Evolutionary conservation across 2,329 filamentous ascomycete species (phyloP), one percentile per base, ranked within the genome.

Genomic region (Gliomastix tumulicola): DNA sequence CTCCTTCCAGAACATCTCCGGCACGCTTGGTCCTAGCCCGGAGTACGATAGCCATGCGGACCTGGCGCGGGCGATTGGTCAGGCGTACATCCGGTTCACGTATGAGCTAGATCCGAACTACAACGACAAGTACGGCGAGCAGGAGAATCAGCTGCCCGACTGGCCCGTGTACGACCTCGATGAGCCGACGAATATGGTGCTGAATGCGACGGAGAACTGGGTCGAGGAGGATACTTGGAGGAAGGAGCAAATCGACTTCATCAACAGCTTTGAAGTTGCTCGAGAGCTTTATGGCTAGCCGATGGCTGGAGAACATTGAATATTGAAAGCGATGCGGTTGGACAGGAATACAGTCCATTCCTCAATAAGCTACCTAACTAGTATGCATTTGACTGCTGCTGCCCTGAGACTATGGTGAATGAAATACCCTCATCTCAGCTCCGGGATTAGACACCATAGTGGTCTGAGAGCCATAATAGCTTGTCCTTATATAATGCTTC

Each of bases 1-100:
- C 46, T 65, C 59, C 41, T 71, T 73, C 47, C 65, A 71, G 46
- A 71, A 72, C 38, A 68, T 70, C 32, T 61, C 59, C 2, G 68
- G 68, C 0, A 41, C 62, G 18, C 49, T 71, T n/a, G 67, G 67
- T 0, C 60, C 67, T 0, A 57, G 66, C 17, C 66, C 67, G 1
- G 41, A 57, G 34, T 65, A 59, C 21, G 61, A 68, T 32, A 53
- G 48, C 17, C 59, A 68, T 30, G 44, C 40, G 10, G 41, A 40
- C 28, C 42, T 65, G 11, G 59, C 62, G 6, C 47, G 47, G 25
- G 50, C 49, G 6, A 62, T 68, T 13, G 64, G 63, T 2, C 49
- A 56, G 42, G 58, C 63, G 1, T 69, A 68, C 38, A 51, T 66
- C 11, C 49, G 57, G 9, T 72, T 72, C 32, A 64, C 68, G 1